Percentiles rank a stretch among this genome's conserved stretches.
These are phyloP conservation scores for Diaporthe citriasiana DNA, from an alignment of 2,329 filamentous ascomycete species.

Conservation along the genomic window DNA sequence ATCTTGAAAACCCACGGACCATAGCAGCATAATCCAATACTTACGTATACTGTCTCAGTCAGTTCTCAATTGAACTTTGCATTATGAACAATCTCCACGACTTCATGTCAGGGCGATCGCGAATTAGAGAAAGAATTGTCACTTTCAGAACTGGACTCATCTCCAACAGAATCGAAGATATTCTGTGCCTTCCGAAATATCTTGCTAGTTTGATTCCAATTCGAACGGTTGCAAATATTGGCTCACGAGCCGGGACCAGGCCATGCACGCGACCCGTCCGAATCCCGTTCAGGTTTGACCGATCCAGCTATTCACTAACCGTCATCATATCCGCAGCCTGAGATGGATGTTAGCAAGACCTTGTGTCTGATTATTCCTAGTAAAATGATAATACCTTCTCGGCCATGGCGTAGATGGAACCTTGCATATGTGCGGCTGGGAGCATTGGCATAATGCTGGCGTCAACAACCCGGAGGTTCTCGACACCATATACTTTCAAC, in stretches of 20 bases:
- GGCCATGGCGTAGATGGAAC: slow-evolving; percentile 32
- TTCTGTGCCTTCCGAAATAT: not conserved
- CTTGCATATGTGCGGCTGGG: slow-evolving; percentile 32
- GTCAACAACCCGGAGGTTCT: slow-evolving; percentile 33
- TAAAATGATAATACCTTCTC: slow-evolving; percentile 16
- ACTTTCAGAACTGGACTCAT: too few relatives aligned
- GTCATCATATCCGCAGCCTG: slow-evolving; percentile 14
- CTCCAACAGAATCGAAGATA: not conserved
- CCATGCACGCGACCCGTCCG: not conserved
- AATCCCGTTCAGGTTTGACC: not conserved
- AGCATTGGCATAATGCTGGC: slow-evolving; percentile 35
- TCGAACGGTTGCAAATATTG: not conserved
- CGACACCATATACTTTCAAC: slow-evolving; percentile 34
- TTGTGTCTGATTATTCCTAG: too few relatives aligned
- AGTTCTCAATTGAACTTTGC: too few relatives aligned
- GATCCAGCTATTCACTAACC: too few relatives aligned
- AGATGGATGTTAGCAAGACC: not conserved
- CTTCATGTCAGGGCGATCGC: too few relatives aligned
- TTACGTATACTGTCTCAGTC: too few relatives aligned
- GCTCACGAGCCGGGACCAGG: not conserved
- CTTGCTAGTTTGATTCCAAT: not conserved
- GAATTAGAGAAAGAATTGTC: too few relatives aligned
- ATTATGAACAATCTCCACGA: too few relatives aligned
- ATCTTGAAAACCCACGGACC: too few relatives aligned
- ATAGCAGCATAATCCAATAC: too few relatives aligned